Base-by-base conservation (phyloP, 2,329 filamentous ascomycete genomes). In the Neoarthrinium moseri region DNA sequence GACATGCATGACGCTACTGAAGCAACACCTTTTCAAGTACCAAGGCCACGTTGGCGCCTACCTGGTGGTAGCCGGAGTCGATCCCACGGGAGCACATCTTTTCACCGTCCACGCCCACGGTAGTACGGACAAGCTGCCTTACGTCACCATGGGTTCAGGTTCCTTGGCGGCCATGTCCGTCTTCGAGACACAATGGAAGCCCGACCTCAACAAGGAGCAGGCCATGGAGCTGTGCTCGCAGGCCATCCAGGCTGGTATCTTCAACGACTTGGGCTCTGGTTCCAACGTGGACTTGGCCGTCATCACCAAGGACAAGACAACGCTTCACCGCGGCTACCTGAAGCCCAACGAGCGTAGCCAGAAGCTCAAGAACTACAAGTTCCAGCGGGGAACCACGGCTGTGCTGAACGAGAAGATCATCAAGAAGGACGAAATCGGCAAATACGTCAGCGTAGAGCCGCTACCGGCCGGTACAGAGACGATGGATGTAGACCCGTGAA, bases 61-160 rank as follows among this genome's bases (percentile, higher is more conserved):
- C 72, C 86, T 99, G 48, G 94, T 99, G 56, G 89, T 99, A 48
- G 94, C 94, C 29, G 94, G 94, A 55, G 91, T 95, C 63, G 94
- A 99, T 67, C 92, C 95, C 26, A 99, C 94, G 1, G 94, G 94
- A 61, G 84, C 87, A 36, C 91, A 96, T 61, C 86, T 99, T 51
- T 99, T 95, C 78, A 99, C 95, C 54, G 94, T 99, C 34, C 94
- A 99, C 73, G 94, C 94, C 49, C 95, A 99, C 77, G 94, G 95
- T 56, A 94, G 87, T 62, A 99, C 94, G 51, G 94, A 99, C 75
- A 99, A 97, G 78, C 85, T 99, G 39, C 94, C 94, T 41, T 99
- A 99, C 69, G 95, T 99, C 56, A 99, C 95, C 55, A 99, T 99
- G 94, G 94, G 94, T 45, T 95, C 89, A 20, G 94, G 94, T 54